Percentiles rank a stretch among this genome's conserved stretches.
Conservation (phyloP, 2,329 filamentous ascomycete genomes). For the Paramyrothecium sp. region DNA sequence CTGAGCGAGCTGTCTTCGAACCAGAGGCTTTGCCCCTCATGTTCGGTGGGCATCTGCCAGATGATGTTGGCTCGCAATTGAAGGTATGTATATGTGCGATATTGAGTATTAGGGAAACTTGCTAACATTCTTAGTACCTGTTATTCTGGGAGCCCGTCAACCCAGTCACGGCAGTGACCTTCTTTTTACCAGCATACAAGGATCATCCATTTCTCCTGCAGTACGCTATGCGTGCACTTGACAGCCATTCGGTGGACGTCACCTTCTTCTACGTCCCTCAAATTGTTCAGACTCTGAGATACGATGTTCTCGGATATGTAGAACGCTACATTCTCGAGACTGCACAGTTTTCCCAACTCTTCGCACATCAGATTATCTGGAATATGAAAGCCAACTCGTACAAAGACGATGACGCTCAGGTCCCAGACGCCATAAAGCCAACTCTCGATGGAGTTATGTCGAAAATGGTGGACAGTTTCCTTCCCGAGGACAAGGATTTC, state of each 20-base stretch:
- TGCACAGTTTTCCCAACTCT: slow-evolving; percentile 94
- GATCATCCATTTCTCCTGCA: slow-evolving; percentile 93
- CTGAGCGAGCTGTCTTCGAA: slow-evolving; percentile 77
- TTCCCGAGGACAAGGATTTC: slow-evolving; percentile 74
- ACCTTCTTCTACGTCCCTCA: slow-evolving; percentile 99
- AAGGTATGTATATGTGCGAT: slow-evolving; percentile 54
- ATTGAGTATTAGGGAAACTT: background rate
- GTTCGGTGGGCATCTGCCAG: slow-evolving; percentile 72
- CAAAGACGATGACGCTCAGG: slow-evolving; percentile 90
- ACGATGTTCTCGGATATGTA: slow-evolving; percentile 90
- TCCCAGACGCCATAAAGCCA: slow-evolving; percentile 90
- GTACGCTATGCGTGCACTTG: slow-evolving; percentile 92
- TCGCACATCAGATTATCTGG: slow-evolving; percentile 99
- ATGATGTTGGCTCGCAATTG: slow-evolving; percentile 75
- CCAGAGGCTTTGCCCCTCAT: slow-evolving; percentile 82
- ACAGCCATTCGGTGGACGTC: slow-evolving; percentile 92
- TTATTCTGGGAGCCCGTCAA: slow-evolving; percentile 93
- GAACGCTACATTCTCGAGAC: slow-evolving; percentile 97
- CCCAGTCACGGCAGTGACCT: slow-evolving; percentile 87
- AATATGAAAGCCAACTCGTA: slow-evolving; percentile 99
- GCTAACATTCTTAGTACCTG: slow-evolving; percentile 61
- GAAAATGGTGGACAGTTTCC: slow-evolving; percentile 81
- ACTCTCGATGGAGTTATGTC: slow-evolving; percentile 88
- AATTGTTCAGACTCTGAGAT: slow-evolving; percentile 91
- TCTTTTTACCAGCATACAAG: slow-evolving; percentile 86